Percentiles rank a stretch among this genome's conserved stretches.
These are phyloP conservation scores for Cryphonectria naterciae DNA, from an alignment of 2,329 filamentous ascomycete species.

Conservation along the genomic window DNA sequence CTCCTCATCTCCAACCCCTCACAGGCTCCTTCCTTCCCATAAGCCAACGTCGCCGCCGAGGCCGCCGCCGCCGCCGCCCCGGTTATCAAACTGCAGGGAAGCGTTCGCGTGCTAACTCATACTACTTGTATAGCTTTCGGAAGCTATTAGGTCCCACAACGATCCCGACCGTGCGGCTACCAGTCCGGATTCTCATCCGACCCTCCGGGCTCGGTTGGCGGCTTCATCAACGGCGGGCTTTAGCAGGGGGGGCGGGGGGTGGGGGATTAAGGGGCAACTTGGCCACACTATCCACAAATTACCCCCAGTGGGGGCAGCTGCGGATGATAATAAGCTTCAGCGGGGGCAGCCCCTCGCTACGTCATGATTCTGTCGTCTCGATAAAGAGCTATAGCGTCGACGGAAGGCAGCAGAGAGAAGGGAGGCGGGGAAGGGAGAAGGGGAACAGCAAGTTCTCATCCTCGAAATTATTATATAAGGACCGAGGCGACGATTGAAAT, in stretches of 20 bases:
- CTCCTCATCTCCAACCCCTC: neutral
- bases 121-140: neutral
- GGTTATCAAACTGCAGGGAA: neutral
- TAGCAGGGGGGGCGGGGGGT: neutral
- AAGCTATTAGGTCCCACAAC: neutral
- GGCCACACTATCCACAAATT: neutral
- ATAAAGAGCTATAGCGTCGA: neutral
- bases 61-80: too few species aligned
- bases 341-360: neutral
- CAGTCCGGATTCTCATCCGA: neutral
- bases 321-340: neutral
- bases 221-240: neutral
- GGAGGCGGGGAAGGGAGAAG: too few species aligned
- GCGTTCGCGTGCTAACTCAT: neutral
- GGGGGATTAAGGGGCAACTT: neutral
- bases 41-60: neutral
- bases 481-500: neutral
- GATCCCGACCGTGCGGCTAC: neutral
- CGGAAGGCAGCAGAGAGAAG: neutral
- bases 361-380: neutral
- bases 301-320: neutral
- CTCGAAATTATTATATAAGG: neutral
- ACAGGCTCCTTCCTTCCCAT: neutral
- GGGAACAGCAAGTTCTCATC: neutral
- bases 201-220: slow-evolving; percentile 6